These are phyloP conservation scores for Phalaenopsis equestris DNA, from an alignment of 106 monocot genomes.

Conservation along the genomic window DNA sequence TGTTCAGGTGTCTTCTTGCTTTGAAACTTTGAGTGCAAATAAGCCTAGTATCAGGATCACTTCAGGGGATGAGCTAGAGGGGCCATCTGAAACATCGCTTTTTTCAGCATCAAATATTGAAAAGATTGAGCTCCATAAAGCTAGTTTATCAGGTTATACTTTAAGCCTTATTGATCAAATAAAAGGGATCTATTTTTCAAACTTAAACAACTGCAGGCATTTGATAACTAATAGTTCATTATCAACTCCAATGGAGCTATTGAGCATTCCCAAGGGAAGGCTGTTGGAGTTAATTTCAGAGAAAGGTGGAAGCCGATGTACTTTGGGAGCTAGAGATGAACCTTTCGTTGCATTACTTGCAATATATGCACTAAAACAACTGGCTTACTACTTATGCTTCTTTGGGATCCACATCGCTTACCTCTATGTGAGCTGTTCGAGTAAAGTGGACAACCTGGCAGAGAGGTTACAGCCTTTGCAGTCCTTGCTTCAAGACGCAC, in stretches of 20 bases:
- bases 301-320: constrained; percentile 12
- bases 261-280: constrained; percentile 34
- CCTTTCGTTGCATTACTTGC: constrained; percentile 21
- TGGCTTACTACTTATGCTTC: constrained; percentile 52
- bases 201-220: constrained; percentile 35
- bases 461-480: constrained; percentile 30
- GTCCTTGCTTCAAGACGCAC: constrained; percentile 36
- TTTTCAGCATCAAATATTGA: constrained; percentile 8
- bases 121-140: constrained; percentile 38
- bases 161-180: constrained; percentile 33
- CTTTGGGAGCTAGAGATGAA: constrained; percentile 22
- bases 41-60: constrained; percentile 6
- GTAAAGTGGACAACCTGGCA: constrained; percentile 15
- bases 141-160: constrained; percentile 33
- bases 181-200: constrained; percentile 28
- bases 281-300: constrained; percentile 39
- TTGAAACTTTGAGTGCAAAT: constrained; percentile 10
- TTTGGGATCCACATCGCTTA: constrained; percentile 56
- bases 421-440: constrained; percentile 36
- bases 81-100: constrained; percentile 10
- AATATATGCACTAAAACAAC: constrained; percentile 45
- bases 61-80: constrained; percentile 11
- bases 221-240: constrained; percentile 16
- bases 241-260: constrained; percentile 15
- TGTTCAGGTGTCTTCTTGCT: constrained; percentile 7